These are phyloP conservation scores for Malbranchea zuffiana DNA, from an alignment of 2,329 filamentous ascomycete genomes.

Conservation along the genomic window DNA sequence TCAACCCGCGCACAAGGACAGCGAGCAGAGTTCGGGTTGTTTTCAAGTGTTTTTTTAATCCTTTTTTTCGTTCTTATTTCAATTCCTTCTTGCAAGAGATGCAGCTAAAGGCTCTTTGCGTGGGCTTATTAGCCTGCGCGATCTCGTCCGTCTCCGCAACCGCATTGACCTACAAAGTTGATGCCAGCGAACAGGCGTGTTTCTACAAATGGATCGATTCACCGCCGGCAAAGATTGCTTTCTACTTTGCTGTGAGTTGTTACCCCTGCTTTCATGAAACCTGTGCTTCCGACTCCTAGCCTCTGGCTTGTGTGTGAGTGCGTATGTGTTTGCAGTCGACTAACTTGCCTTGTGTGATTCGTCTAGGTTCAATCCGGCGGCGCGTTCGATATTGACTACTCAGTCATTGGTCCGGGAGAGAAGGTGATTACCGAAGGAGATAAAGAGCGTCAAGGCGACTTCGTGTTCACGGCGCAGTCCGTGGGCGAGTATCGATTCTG, in stretches of 20 bases:
- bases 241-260: constrained; percentile 88
- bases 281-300: too few relatives aligned
- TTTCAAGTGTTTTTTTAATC: too few relatives aligned
- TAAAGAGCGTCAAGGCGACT: constrained; percentile 93
- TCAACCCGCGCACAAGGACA: too few relatives aligned
- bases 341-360: constrained; percentile 2
- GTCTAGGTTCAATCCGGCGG: constrained; percentile 89
- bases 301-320: not conserved
- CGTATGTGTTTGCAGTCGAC: not conserved
- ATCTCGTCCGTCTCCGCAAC: constrained; percentile 67
- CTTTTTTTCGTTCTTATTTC: too few relatives aligned
- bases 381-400: constrained; percentile 93
- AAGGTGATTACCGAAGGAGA: constrained; percentile 73
- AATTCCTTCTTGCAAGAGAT: too few relatives aligned
- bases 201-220: constrained; percentile 77
- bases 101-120: constrained; percentile 52
- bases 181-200: constrained; percentile 86
- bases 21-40: too few relatives aligned
- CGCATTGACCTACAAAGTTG: constrained; percentile 84
- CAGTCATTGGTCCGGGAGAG: constrained; percentile 68
- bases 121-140: constrained; percentile 61
- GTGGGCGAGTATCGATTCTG: constrained; percentile 90
- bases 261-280: too few relatives aligned
- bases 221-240: constrained; percentile 78
- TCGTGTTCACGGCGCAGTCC: constrained; percentile 88